These are phyloP conservation scores for Isatis tinctoria DNA, from an alignment of 345 rosid genomes.

Conservation along the genomic window DNA sequence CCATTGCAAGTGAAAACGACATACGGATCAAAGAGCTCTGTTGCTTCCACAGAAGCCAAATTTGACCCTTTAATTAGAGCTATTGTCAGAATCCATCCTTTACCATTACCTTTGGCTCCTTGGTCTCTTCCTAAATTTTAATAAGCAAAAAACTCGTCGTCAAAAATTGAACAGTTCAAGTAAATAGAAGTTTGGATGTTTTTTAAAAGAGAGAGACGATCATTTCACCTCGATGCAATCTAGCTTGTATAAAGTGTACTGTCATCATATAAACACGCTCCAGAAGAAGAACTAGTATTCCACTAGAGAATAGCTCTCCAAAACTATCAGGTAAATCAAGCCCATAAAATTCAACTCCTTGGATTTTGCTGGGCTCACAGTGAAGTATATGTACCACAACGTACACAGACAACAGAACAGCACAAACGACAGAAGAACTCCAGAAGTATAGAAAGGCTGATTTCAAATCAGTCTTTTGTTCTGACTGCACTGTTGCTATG, in stretches of 20 bases:
- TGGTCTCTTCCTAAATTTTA: constrained; percentile 55
- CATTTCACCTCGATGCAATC: constrained; percentile 57
- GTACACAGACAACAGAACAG: constrained; percentile 49
- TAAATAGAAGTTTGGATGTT: neutral
- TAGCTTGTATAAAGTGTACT: constrained; percentile 64
- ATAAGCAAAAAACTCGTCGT: neutral
- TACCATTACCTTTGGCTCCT: constrained; percentile 64
- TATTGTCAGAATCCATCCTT: constrained; percentile 89
- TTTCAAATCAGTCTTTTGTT: constrained; percentile 57
- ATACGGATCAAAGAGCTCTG: constrained; percentile 64
- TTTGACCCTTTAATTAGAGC: constrained; percentile 73
- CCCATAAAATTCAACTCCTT: constrained; percentile 69
- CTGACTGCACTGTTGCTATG: constrained; percentile 59
- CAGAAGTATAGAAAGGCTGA: constrained; percentile 59
- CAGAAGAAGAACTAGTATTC: constrained; percentile 54
- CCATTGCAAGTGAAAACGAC: constrained; percentile 86
- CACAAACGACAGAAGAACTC: constrained; percentile 59
- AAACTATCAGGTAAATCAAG: constrained; percentile 89
- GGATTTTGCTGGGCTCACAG: constrained; percentile 45
- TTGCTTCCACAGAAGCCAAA: constrained; percentile 56
- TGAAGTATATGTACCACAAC: constrained; percentile 56
- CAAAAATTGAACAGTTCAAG: neutral
- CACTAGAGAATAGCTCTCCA: constrained; percentile 65
- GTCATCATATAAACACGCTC: constrained; percentile 63
- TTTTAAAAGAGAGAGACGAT: neutral